These are phyloP conservation scores for Trypanosoma avium DNA, from an alignment of 208 protist species.

Conservation along the genomic window DNA sequence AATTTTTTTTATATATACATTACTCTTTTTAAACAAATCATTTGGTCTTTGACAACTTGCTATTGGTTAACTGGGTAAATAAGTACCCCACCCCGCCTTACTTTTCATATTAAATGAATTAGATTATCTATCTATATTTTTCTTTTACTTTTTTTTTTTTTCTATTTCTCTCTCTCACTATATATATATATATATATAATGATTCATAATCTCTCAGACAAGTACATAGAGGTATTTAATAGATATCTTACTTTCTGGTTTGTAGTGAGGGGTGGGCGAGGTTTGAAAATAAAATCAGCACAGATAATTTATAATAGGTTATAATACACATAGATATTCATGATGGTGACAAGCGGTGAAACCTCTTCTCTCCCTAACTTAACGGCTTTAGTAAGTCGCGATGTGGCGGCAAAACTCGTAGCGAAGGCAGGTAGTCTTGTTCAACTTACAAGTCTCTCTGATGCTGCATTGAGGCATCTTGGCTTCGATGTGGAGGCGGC, in stretches of 20 bases:
- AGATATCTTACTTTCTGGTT: neutral
- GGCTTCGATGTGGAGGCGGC: constrained; percentile 50
- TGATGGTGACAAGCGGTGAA: constrained; percentile 1
- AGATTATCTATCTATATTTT: neutral
- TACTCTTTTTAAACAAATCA: neutral
- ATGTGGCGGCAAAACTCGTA: constrained; percentile 47
- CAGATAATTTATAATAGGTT: too few species aligned
- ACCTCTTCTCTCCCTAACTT: constrained; percentile 76
- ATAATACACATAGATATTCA: too few species aligned
- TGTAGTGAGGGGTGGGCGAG: too few species aligned
- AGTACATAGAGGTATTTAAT: too few species aligned
- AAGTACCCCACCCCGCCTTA: neutral
- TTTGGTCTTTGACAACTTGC: too few species aligned
- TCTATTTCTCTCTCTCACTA: constrained; percentile 2
- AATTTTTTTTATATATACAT: neutral
- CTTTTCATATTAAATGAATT: neutral
- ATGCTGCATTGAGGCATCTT: constrained; percentile 61
- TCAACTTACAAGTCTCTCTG: constrained; percentile 51
- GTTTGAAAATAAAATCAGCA: too few species aligned
- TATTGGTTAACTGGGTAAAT: too few species aligned
- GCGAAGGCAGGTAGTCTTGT: constrained; percentile 53
- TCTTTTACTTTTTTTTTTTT: neutral
- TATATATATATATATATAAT: neutral
- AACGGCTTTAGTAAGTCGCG: constrained; percentile 45
- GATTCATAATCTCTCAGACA: too few species aligned